Evolutionary conservation across 345 rosid species (phyloP), one percentile per base, ranked within the genome.

Genomic region (Durio zibethinus): DNA sequence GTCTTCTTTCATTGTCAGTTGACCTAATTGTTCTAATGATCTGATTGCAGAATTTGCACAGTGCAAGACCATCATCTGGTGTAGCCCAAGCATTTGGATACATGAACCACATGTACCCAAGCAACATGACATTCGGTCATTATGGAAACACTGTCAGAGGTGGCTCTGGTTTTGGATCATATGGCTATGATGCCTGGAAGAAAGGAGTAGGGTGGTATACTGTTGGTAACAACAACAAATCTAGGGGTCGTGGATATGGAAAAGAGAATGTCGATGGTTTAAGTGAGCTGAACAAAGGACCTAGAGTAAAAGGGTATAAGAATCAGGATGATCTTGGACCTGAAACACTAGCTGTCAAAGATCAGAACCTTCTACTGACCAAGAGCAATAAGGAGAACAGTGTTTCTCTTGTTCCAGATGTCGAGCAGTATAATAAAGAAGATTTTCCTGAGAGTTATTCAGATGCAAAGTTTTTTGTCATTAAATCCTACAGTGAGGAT

Each of bases 401-500:
- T 40, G 45, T 54, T 64, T 35, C 60, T 25, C 73, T 77, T 72
- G 69, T 68, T 36, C 80, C 79, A 33, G 91, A 92, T 42, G 74
- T 73, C 63, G 86, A 84, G 45, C 86, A 78, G 75, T 89, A 82
- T 78, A 86, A 89, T 15, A 83, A 83, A 20, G 90, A 87, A 25
- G 89, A 78, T 59, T 89, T 90, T 79, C 90, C 83, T 2, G 92
- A 81, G 62, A 84, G 82, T 21, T 87, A 86, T 16, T 23, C 62
- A 4, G 83, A 90, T 78, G 97, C 91, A 1, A 90, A 87, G 48
- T 89, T 93, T 77, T 93, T 89, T 68, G 88, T 90, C 74, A 89
- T 91, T 4, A 93, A 93, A 81, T 91, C 96, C 0, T 91, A 91
- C 81, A 93, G 94, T 4, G 96, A 93, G 84, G 96, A 93, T 78